These are phyloP conservation scores for Ceratonia siliqua DNA, from an alignment of 306 rosid species.

Conservation along the genomic window DNA sequence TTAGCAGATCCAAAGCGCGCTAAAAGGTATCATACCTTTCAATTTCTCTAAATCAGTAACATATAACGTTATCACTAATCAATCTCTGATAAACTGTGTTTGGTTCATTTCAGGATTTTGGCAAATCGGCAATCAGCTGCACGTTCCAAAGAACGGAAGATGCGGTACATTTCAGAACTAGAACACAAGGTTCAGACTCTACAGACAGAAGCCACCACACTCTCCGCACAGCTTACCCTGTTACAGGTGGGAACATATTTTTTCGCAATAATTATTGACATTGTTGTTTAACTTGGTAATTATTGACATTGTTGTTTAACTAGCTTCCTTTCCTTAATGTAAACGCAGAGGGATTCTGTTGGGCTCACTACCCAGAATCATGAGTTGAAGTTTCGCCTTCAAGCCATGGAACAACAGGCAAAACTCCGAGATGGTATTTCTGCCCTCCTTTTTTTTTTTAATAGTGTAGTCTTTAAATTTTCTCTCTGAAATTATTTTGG, in stretches of 20 bases:
- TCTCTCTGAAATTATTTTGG: background rate
- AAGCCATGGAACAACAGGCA: conserved; percentile 98
- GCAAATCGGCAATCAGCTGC: conserved; percentile 98
- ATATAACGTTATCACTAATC: background rate
- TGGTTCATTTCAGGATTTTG: conserved; percentile 61
- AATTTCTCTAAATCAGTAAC: background rate
- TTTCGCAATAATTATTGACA: background rate
- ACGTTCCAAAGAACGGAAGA: conserved; percentile 90
- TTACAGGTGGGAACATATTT: conserved; percentile 62
- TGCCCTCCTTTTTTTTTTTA: background rate
- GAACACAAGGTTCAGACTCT: conserved; percentile 96
- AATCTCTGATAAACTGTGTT: background rate
- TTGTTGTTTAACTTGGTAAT: conserved; percentile 12
- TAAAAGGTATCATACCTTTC: conserved; percentile 58
- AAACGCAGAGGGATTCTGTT: conserved; percentile 77
- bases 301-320: background rate
- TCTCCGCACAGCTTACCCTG: conserved; percentile 87
- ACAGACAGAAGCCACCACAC: conserved; percentile 92
- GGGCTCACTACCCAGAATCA: conserved; percentile 87
- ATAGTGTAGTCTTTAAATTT: background rate
- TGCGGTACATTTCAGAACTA: conserved; percentile 89
- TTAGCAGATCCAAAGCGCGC: conserved; percentile 89
- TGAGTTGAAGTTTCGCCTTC: conserved; percentile 97
- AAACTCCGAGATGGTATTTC: conserved; percentile 88
- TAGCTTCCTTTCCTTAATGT: conserved; percentile 22